Evolutionary conservation across 495 filamentous ascomycete genomes (phyloP), one percentile per base, ranked within the genome.

Genomic region (Penicillium samsonianum): DNA sequence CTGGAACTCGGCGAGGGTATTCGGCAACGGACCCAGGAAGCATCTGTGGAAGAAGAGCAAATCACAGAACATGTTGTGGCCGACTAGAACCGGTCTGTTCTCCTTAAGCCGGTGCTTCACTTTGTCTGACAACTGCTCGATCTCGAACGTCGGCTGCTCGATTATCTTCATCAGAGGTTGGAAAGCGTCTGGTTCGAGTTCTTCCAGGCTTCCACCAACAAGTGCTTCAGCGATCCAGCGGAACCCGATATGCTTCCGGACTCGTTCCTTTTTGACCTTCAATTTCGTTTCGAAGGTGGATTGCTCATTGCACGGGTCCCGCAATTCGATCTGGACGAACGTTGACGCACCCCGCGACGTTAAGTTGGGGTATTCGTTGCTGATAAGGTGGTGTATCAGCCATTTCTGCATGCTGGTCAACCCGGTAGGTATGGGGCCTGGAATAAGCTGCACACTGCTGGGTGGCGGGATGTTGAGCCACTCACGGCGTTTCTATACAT

Each of bases 61-160:
- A 67, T 95, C 91, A 4, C 78, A 80, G 58, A 94, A 89, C 23
- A 87, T 69, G 65, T 94, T 95, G 68, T 96, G 90, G 1, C 89
- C 89, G 10, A 93, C 81, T 8, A 93, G 61, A 1, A 87, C 72
- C 12, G 80, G 78, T 20, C 70, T 67, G 19, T 74, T 77, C n/a
- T 65, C 50, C 46, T 77, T 73, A n/a, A 89, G 66, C 5, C 58
- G 63, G 4, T 58, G 26, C 40, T 78, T 73, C n/a, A 74, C 37
- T 6, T 52, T 58, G 3, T 67, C 53, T 17, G 58, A 50, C 20
- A 74, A 68, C 14, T 70, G 53, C 37, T 66, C 26, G 30, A 67
- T 20, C 9, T 55, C 52, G 56, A 65, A 64, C 12, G 71, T 63
- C 68, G 77, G 35, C 72, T 71, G 58, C 12, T 87, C 55, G 16